Conservation (phyloP, 192 early-diverging fungal genomes). For the Lunasporangiospora selenospora region DNA sequence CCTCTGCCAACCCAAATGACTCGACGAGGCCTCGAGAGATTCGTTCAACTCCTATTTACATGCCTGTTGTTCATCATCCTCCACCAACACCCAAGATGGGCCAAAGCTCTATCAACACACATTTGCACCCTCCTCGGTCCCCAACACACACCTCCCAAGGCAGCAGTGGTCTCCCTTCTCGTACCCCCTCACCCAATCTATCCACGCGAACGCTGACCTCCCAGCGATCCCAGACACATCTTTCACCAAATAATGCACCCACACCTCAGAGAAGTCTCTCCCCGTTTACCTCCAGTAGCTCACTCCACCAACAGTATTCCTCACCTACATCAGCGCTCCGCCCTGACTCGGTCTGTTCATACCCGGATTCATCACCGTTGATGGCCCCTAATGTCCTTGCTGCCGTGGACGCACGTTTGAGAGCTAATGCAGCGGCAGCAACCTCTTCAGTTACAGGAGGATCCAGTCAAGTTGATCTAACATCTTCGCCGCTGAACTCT, state of each 20-base stretch:
- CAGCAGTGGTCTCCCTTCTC: background rate
- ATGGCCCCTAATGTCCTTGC: slow-evolving; percentile 37
- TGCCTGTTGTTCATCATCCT: slow-evolving; percentile 16
- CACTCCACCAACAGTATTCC: too few species aligned
- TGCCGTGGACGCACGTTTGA: slow-evolving; percentile 30
- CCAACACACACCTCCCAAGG: too few species aligned
- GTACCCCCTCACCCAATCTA: slow-evolving; percentile 11
- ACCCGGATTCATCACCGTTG: slow-evolving; percentile 25
- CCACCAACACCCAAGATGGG: background rate
- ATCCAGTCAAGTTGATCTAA: background rate
- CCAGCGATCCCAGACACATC: too few species aligned
- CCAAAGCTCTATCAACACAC: too few species aligned
- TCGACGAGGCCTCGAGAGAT: slow-evolving; percentile 8
- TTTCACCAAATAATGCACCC: too few species aligned
- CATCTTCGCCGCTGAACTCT: background rate
- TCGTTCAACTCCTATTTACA: slow-evolving; percentile 11
- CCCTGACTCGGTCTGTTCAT: slow-evolving; percentile 24
- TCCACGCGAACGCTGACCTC: too few species aligned
- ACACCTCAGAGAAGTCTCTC: too few species aligned
- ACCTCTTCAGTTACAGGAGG: background rate
- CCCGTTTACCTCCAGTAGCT: too few species aligned
- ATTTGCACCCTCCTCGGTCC: background rate
- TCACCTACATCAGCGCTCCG: slow-evolving; percentile 9
- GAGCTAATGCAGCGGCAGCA: background rate
- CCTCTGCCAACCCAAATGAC: background rate